phyloP scores from a whole-genome alignment of 768 basidiomycete genomes.

The Hirschioporus abietinus region DNA sequence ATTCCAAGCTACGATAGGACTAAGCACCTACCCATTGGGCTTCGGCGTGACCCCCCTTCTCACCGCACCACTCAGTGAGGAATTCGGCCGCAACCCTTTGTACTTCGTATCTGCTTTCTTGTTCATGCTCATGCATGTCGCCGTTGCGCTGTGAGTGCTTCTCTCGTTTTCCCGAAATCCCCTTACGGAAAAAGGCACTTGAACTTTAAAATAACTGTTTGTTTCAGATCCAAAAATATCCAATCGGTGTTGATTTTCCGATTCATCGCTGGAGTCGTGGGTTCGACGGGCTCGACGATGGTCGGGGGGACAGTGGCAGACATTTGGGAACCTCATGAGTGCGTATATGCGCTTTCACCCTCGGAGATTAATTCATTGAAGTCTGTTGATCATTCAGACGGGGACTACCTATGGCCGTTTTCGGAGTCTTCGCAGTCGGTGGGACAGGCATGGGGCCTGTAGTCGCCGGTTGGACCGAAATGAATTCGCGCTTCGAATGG shows the following conservation, averaged over 20 bases:
- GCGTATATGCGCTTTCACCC: conserved; percentile 16
- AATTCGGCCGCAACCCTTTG: conserved; percentile 60
- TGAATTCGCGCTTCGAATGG: conserved; percentile 55
- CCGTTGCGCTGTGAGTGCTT: conserved; percentile 32
- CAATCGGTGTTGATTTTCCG: conserved; percentile 61
- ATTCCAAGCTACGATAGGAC: conserved; percentile 25
- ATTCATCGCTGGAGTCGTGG: conserved; percentile 61
- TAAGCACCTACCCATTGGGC: conserved; percentile 53
- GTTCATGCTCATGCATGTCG: conserved; percentile 48
- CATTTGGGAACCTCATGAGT: conserved; percentile 62
- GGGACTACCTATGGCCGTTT: conserved; percentile 74
- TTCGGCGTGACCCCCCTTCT: conserved; percentile 61
- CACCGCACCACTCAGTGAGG: conserved; percentile 67
- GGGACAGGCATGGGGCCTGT: conserved; percentile 63
- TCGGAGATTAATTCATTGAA: background rate
- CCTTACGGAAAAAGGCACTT: background rate
- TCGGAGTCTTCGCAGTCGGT: conserved; percentile 53
- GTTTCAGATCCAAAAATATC: conserved; percentile 36
- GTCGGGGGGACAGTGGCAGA: conserved; percentile 73
- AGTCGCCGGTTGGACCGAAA: conserved; percentile 62
- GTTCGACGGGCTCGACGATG: conserved; percentile 66
- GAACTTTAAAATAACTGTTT: background rate
- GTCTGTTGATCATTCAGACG: conserved; percentile 37
- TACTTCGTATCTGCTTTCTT: conserved; percentile 47
- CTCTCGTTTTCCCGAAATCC: background rate